Conservation (phyloP, 345 rosid species). For the Aurinia saxatilis region DNA sequence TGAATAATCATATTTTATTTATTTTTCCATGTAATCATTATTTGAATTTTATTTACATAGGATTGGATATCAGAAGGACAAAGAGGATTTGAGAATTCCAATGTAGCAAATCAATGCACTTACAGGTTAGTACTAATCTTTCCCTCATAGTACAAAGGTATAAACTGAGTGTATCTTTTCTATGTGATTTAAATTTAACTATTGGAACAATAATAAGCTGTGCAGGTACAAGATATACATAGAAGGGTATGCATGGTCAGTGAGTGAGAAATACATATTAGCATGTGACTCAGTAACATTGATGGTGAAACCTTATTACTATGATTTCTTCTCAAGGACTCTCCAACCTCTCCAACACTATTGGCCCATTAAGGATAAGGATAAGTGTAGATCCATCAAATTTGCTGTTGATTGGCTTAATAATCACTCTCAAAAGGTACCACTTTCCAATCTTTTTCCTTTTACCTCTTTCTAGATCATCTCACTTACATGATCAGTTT, state of each 20-base stretch:
- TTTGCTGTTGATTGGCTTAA: conserved; percentile 87
- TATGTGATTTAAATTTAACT: not conserved
- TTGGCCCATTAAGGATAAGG: conserved; percentile 57
- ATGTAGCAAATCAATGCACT: conserved; percentile 62
- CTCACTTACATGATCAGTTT: not conserved
- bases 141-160: too few species aligned
- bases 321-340: conserved; percentile 33
- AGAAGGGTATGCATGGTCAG: conserved; percentile 57
- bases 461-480: not conserved
- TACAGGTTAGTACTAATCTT: conserved; percentile 39
- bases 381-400: conserved; percentile 62
- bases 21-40: not conserved
- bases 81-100: conserved; percentile 64
- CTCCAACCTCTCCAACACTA: conserved; percentile 38
- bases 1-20: not conserved
- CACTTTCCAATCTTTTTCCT: not conserved
- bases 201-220: not conserved
- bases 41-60: conserved; percentile 26
- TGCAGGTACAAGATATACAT: conserved; percentile 70
- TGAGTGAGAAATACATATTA: conserved; percentile 34
- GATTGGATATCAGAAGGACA: conserved; percentile 70
- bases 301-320: conserved; percentile 29
- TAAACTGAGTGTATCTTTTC: too few species aligned
- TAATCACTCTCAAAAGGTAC: conserved; percentile 50
- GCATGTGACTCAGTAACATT: conserved; percentile 32